Conservation (phyloP, 2,329 filamentous ascomycete species). For the Rhinocladiella mackenziei region DNA sequence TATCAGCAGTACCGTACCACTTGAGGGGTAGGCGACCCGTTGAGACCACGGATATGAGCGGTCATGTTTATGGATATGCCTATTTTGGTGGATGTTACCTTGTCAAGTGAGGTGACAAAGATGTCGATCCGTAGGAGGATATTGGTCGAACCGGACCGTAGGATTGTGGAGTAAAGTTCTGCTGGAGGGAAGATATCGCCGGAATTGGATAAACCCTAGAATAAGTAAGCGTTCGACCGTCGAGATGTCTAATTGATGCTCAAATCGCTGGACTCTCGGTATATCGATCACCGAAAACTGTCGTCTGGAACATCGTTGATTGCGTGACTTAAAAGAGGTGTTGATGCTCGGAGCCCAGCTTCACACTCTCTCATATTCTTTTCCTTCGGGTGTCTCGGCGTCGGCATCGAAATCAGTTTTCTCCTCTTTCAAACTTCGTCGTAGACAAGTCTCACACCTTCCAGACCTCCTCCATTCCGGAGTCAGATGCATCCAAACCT, state of each 20-base stretch:
- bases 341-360: no score
- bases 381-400: background rate
- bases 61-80: background rate
- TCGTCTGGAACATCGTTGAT: no score
- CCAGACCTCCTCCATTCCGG: slow-evolving; percentile 11
- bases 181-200: no score
- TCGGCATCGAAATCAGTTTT: background rate
- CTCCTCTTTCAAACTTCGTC: background rate
- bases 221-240: no score
- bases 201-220: no score
- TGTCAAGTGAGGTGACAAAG: background rate
- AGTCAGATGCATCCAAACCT: slow-evolving; percentile 27
- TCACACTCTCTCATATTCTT: background rate
- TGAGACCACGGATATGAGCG: slow-evolving; percentile 3
- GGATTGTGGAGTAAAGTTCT: no score
- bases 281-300: no score
- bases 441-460: slow-evolving; percentile 13
- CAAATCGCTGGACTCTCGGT: no score
- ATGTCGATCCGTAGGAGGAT: slow-evolving; percentile 1
- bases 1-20: no score
- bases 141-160: no score
- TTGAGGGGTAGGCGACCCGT: background rate
- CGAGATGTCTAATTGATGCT: no score
- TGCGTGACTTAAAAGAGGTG: no score
- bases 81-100: slow-evolving; percentile 2